A percentile compares a stretch with the other conserved stretches of the same genome.
Conservation (phyloP, 176 grass and related monocot genomes). For the Melocanna baccifera region DNA sequence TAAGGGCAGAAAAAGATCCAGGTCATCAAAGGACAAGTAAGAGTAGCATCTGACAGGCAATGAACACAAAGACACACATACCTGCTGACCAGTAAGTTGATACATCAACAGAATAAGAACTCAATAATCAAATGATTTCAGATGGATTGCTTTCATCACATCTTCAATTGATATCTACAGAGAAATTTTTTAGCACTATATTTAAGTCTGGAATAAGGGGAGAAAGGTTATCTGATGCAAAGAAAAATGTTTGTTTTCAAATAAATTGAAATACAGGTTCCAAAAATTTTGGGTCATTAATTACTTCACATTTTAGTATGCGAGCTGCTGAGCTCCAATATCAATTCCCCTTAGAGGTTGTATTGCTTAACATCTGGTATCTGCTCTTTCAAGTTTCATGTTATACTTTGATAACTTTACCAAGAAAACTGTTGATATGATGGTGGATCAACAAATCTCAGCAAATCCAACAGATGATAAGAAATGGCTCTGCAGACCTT, state of each 20-base stretch:
- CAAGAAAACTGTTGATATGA: background rate
- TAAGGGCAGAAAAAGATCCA: constrained; percentile 5
- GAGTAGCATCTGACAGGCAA: background rate
- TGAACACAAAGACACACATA: constrained; percentile 29
- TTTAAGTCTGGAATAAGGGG: constrained; percentile 2
- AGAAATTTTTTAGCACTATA: constrained; percentile 24
- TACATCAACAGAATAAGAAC: constrained; percentile 89
- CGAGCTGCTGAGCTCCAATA: background rate
- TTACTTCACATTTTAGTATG: background rate
- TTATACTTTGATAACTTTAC: background rate
- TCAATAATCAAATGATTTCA: constrained; percentile 96
- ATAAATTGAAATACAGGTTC: background rate
- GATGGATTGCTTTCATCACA: constrained; percentile 74
- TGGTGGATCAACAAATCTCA: background rate
- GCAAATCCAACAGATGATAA: background rate
- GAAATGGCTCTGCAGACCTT: constrained; percentile 43
- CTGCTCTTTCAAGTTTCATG: constrained; percentile 5
- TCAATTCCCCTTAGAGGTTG: background rate
- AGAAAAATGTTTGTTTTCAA: constrained; percentile 13
- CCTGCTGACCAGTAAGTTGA: constrained; percentile 64
- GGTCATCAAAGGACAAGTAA: background rate
- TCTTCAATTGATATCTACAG: constrained; percentile 77
- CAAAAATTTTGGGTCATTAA: background rate
- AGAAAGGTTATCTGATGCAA: background rate
- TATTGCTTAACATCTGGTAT: background rate